A percentile compares a stretch with the other conserved stretches of the same genome.
phyloP scores from a whole-genome alignment of 177 flowering plant species.

The Vitis hybrid region DNA sequence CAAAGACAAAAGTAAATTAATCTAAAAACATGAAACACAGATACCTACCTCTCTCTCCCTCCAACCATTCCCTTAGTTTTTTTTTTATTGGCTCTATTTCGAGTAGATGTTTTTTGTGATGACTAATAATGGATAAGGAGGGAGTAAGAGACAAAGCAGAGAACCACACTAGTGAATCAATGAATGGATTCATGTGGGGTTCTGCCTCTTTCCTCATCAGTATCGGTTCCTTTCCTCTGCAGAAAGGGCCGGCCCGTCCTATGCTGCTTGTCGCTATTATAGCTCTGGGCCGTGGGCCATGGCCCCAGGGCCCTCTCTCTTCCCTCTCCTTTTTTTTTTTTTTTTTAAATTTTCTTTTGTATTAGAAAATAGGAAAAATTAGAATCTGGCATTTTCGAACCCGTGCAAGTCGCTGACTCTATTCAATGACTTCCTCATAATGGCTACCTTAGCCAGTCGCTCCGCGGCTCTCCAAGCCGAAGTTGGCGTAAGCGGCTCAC shows the following conservation, averaged over 20 bases:
- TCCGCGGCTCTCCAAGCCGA: slow-evolving; percentile 98
- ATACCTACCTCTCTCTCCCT: background rate
- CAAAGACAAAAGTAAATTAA: background rate
- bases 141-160: background rate
- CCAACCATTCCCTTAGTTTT: background rate
- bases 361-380: slow-evolving; percentile 6
- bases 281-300: slow-evolving; percentile 13
- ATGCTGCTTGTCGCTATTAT: slow-evolving; percentile 44
- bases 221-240: slow-evolving; percentile 6
- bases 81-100: background rate
- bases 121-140: background rate
- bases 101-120: background rate
- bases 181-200: background rate
- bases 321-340: slow-evolving; percentile 1
- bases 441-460: slow-evolving; percentile 86
- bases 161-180: too few species aligned
- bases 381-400: slow-evolving; percentile 94
- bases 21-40: background rate
- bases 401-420: slow-evolving; percentile 94
- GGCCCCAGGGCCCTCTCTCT: too few species aligned
- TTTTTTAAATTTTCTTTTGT: slow-evolving; percentile 7
- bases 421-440: slow-evolving; percentile 81
- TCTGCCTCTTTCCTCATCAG: background rate
- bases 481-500: slow-evolving; percentile 84
- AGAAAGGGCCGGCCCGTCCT: slow-evolving; percentile 48